Evolutionary conservation across 441 rosid species (phyloP).

Genomic region (Brassica hybrid): DNA sequence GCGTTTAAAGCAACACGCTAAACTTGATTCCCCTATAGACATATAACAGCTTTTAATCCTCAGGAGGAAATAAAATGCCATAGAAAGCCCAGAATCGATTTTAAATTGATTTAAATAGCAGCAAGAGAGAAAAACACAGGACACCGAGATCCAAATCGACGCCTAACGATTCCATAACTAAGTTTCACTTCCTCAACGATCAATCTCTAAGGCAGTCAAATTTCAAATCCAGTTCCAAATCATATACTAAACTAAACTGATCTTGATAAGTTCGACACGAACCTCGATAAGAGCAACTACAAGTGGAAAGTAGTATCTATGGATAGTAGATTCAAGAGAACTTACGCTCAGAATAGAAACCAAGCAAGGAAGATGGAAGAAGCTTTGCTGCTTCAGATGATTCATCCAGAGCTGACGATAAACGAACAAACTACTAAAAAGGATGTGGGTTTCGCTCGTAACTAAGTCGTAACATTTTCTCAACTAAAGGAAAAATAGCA

Average conservation of each 20-base stretch:
- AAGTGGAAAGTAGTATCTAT: too few species aligned
- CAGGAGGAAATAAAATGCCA: too few species aligned
- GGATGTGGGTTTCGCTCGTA: too few species aligned
- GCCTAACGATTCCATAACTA: not conserved
- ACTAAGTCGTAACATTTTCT: too few species aligned
- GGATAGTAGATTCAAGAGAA: not conserved
- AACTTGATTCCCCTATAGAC: constrained; percentile 3
- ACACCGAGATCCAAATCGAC: constrained; percentile 6
- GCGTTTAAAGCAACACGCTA: not conserved
- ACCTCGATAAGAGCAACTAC: not conserved
- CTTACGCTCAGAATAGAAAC: not conserved
- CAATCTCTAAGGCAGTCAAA: not conserved
- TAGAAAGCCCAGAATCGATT: not conserved
- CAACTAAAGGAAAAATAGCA: not conserved
- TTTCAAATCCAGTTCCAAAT: not conserved
- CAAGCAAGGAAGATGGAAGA: constrained; percentile 1
- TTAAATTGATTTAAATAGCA: not conserved
- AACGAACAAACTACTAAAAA: too few species aligned
- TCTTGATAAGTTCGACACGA: constrained; percentile 3
- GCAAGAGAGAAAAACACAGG: not conserved
- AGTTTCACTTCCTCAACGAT: not conserved
- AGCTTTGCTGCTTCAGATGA: not conserved
- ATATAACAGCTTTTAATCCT: not conserved
- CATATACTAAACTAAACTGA: too few species aligned
- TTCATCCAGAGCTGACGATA: constrained; percentile 36